Conservation (phyloP, 345 rosid species). For the Geranium rotundifolium region DNA sequence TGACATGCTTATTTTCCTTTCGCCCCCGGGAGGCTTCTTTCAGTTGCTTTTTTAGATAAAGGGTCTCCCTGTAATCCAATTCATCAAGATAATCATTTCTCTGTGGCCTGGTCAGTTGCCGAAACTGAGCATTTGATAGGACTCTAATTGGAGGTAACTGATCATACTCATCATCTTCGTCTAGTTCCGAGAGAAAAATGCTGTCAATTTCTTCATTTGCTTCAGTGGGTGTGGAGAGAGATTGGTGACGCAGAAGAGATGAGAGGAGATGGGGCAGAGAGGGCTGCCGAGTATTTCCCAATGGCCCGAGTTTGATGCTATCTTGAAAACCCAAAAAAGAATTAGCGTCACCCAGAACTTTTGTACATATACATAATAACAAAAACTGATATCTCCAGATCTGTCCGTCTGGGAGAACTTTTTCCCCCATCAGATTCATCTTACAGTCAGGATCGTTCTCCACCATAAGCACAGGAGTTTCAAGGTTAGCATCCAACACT, state of each 20-base stretch:
- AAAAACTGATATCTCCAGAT: slow-evolving; percentile 74
- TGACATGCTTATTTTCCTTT: slow-evolving; percentile 32
- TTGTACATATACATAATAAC: slow-evolving; percentile 53
- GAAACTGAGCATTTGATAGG: slow-evolving; percentile 66
- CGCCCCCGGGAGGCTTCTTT: slow-evolving; percentile 51
- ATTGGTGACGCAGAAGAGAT: slow-evolving; percentile 45
- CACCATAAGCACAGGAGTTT: slow-evolving; percentile 64
- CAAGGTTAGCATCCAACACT: slow-evolving; percentile 56
- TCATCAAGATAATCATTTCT: slow-evolving; percentile 78
- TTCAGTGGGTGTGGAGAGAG: slow-evolving; percentile 38
- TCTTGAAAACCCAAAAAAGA: slow-evolving; percentile 47
- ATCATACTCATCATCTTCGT: slow-evolving; percentile 75
- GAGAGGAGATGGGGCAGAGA: slow-evolving; percentile 92
- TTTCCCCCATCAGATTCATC: slow-evolving; percentile 59
- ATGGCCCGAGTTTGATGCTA: slow-evolving; percentile 53
- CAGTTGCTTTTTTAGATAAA: slow-evolving; percentile 72
- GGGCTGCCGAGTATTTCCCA: slow-evolving; percentile 41
- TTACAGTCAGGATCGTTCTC: slow-evolving; percentile 71
- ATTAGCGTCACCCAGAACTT: slow-evolving; percentile 69
- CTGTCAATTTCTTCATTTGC: slow-evolving; percentile 40
- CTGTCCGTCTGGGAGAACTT: slow-evolving; percentile 69
- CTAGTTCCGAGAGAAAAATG: slow-evolving; percentile 35
- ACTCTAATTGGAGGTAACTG: slow-evolving; percentile 76
- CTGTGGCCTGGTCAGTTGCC: slow-evolving; percentile 53
- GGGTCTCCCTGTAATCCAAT: slow-evolving; percentile 76